phyloP scores from a whole-genome alignment of 2,329 filamentous ascomycete species.

The Alternaria gaisen region DNA sequence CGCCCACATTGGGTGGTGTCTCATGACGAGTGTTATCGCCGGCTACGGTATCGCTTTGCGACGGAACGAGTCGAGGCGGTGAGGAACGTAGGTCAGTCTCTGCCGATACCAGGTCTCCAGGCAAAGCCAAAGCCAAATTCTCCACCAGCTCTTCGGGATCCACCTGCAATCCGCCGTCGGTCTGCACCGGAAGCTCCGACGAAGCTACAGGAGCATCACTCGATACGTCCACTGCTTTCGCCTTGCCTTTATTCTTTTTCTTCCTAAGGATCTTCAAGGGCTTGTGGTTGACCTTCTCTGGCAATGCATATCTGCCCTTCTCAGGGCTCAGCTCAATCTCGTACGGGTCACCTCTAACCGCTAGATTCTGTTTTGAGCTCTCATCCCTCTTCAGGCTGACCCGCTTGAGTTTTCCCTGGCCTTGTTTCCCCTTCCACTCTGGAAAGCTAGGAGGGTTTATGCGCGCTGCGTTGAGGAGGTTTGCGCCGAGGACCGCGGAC shows the following conservation, averaged over 20 bases:
- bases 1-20: background rate
- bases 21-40: background rate
- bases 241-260: constrained; percentile 1
- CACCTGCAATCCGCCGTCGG: background rate
- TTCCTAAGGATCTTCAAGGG: constrained; percentile 18
- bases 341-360: constrained; percentile 24
- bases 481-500: constrained; percentile 31
- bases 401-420: constrained; percentile 30
- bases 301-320: constrained; percentile 19
- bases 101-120: background rate
- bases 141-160: background rate
- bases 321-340: constrained; percentile 34
- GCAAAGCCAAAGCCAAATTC: background rate
- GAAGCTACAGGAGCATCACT: background rate
- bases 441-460: constrained; percentile 15
- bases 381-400: constrained; percentile 21
- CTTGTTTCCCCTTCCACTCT: constrained; percentile 5
- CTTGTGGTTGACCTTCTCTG: constrained; percentile 17
- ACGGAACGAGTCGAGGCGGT: background rate
- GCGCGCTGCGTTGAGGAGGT: constrained; percentile 44
- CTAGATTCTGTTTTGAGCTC: constrained; percentile 14
- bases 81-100: background rate
- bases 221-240: too few relatives aligned
- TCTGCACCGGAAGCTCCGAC: background rate
- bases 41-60: background rate